Evolutionary conservation across 2,329 filamentous ascomycete species (phyloP).

Genomic region (Thelonectria rubi): DNA sequence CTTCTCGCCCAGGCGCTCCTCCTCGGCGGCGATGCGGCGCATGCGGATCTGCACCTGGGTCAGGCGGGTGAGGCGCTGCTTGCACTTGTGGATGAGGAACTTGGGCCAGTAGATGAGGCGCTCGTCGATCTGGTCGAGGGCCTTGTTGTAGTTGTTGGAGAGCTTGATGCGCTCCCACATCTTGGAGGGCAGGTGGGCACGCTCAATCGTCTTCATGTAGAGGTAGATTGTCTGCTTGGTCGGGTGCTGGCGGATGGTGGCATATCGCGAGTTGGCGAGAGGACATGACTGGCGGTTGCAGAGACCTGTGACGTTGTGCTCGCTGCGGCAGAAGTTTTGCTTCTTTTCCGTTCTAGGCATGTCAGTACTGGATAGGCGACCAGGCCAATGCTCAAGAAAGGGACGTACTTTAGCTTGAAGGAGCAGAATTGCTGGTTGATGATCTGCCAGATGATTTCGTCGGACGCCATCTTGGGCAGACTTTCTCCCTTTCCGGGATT

Average conservation of each 20-base stretch:
- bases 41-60: constrained; percentile 89
- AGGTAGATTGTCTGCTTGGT: constrained; percentile 86
- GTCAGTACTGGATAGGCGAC: constrained; percentile 40
- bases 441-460: constrained; percentile 97
- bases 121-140: constrained; percentile 86
- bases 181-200: constrained; percentile 86
- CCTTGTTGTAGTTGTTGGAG: constrained; percentile 88
- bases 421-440: constrained; percentile 96
- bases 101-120: constrained; percentile 93
- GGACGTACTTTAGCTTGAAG: constrained; percentile 85
- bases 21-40: constrained; percentile 85
- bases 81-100: constrained; percentile 92
- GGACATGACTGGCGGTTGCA: constrained; percentile 91
- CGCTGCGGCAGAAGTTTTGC: constrained; percentile 95
- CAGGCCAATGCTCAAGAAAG: neutral
- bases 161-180: constrained; percentile 95
- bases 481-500: constrained; percentile 3
- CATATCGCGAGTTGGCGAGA: constrained; percentile 90
- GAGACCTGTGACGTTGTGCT: constrained; percentile 85
- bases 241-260: constrained; percentile 87
- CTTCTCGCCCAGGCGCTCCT: constrained; percentile 87
- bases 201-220: constrained; percentile 96
- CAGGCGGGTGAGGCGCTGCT: constrained; percentile 90
- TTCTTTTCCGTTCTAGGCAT: constrained; percentile 76
- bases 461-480: constrained; percentile 74